Evolutionary conservation across 768 basidiomycete species (phyloP).

Genomic region (Rossbeevera mucosa): DNA sequence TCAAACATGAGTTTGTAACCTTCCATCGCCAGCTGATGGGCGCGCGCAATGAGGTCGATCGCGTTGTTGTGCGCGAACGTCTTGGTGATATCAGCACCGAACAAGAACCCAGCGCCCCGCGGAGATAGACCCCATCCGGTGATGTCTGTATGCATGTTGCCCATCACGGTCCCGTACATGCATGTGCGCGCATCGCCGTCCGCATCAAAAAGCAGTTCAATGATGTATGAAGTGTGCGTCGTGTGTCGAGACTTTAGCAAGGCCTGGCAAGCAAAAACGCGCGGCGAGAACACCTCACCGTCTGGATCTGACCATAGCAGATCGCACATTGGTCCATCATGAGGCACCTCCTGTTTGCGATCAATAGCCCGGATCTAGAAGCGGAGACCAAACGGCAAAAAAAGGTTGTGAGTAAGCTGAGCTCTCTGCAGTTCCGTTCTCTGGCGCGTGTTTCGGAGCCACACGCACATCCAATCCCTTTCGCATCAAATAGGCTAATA

Average conservation of each 20-base stretch:
- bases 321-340: conserved; percentile 99
- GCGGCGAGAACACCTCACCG: conserved; percentile 43
- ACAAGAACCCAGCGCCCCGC: conserved; percentile 94
- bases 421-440: neutral
- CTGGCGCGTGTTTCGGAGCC: conserved; percentile 16
- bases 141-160: conserved; percentile 53
- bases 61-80: conserved; percentile 86
- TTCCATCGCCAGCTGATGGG: conserved; percentile 98
- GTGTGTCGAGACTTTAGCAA: conserved; percentile 9
- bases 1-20: conserved; percentile 98
- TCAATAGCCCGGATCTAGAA: conserved; percentile 88
- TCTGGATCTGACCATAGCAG: conserved; percentile 99
- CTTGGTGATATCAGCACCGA: conserved; percentile 90
- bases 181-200: neutral
- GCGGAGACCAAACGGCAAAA: conserved; percentile 11
- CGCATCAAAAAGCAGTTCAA: neutral
- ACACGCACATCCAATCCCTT: conserved; percentile 1
- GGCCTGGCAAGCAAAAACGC: conserved; percentile 3
- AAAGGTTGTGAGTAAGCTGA: conserved; percentile 22
- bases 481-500: conserved; percentile 9
- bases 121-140: conserved; percentile 95
- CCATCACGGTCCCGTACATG: neutral
- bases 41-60: conserved; percentile 92
- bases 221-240: neutral
- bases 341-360: conserved; percentile 95